Evolutionary conservation across 495 filamentous ascomycete species (phyloP).

Genomic region (Penicillium pancosmium): DNA sequence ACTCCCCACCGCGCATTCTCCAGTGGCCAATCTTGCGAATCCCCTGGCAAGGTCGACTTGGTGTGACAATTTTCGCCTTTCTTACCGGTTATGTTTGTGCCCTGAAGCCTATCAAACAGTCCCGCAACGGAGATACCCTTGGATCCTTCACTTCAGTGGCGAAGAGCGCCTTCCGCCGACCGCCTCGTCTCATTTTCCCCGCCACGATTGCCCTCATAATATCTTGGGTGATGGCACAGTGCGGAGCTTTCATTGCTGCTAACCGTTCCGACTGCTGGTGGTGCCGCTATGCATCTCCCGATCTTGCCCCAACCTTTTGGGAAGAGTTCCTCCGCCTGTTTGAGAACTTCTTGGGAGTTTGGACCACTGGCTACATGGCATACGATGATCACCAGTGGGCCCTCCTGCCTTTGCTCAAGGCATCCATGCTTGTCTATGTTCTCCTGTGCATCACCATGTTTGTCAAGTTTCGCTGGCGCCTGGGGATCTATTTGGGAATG

Average conservation of each 20-base stretch:
- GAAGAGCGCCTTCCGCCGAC: constrained; percentile 65
- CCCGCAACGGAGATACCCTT: constrained; percentile 55
- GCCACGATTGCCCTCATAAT: constrained; percentile 59
- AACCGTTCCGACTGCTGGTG: constrained; percentile 61
- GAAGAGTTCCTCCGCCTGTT: constrained; percentile 47
- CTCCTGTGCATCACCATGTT: constrained; percentile 58
- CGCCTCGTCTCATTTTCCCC: constrained; percentile 63
- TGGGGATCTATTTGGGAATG: constrained; percentile 54
- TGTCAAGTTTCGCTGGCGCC: constrained; percentile 57
- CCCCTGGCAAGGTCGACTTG: constrained; percentile 64
- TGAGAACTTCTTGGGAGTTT: constrained; percentile 54
- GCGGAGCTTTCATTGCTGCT: constrained; percentile 60
- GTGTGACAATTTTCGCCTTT: constrained; percentile 68
- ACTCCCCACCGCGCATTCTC: constrained; percentile 51
- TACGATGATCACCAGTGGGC: constrained; percentile 73
- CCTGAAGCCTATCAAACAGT: constrained; percentile 64
- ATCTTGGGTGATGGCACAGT: constrained; percentile 59
- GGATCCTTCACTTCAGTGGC: constrained; percentile 56
- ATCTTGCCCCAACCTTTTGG: constrained; percentile 38
- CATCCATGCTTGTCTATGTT: constrained; percentile 63
- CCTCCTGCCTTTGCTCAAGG: constrained; percentile 61
- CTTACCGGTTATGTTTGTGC: constrained; percentile 71
- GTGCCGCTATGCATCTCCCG: constrained; percentile 58
- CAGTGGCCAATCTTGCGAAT: constrained; percentile 65
- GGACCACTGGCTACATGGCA: constrained; percentile 59